Evolutionary conservation across 2,329 filamentous ascomycete species (phyloP), one percentile per base, ranked within the genome.

Genomic region (Phaeosphaeriaceae sp.): DNA sequence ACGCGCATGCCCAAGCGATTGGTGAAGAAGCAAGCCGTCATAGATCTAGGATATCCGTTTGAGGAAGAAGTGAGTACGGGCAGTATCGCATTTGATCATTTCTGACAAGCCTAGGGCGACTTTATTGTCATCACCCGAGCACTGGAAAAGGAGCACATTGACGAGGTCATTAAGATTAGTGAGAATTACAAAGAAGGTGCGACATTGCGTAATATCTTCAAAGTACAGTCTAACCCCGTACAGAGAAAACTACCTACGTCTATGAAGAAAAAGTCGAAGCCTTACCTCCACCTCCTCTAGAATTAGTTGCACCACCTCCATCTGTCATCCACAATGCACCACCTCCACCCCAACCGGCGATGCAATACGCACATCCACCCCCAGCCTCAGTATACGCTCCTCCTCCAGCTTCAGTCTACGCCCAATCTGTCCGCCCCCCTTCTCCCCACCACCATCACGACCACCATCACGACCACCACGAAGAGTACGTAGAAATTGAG

Each of bases 121-220:
- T 88, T 88, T 17, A 85, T 94, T 61, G 83, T 96, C 43, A 86
- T 97, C 28, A 85, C 89, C 61, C 88, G 90, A 67, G 92, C 93
- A 8, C 81, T 97, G 4, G 89, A 90, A 13, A 92, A 95, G 63
- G 86, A 93, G 15, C 91, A 96, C 63, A 97, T 97, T 56, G 92
- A 97, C 61, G 89, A 95, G 64, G 81, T 97, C 36, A 88, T 97
- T 63, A 87, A 85, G 64, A 79, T 92, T 41, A 95, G 90, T 72
- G 89, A 92, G 64, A 85, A 88, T 26, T 92, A 90, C 74, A 78
- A 77, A 67, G 76, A 77, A 42, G 70, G 77, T 77, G 66, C 45
- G 76, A 59, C n/a, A 38, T 13, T n/a, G 20, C 23, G 23, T 9
- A 13, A 3, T 7, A 12, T 2, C 3, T 4, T 36, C 8, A 13